Percentiles rank a stretch among this genome's conserved stretches.
These are phyloP conservation scores for Colletotrichum kahawae DNA, from an alignment of 2,329 filamentous ascomycete species.

Conservation along the genomic window DNA sequence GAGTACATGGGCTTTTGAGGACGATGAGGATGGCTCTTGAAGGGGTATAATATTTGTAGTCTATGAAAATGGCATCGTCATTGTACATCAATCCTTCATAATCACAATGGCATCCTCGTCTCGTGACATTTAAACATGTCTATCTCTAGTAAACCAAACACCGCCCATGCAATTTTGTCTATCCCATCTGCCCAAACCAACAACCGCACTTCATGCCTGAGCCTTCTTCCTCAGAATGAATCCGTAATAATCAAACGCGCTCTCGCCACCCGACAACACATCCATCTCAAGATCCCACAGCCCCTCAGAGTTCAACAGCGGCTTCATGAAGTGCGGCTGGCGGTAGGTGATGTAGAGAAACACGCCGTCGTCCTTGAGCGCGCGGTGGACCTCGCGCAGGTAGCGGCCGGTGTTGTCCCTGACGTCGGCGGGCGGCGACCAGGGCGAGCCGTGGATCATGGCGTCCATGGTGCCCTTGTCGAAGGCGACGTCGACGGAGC, in stretches of 20 bases:
- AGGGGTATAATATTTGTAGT: not conserved
- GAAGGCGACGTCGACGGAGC: constrained; percentile 59
- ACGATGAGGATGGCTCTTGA: rapidly evolving
- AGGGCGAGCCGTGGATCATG: constrained; percentile 59
- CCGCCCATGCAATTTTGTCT: not conserved
- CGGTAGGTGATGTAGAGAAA: constrained; percentile 60
- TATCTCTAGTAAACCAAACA: not conserved
- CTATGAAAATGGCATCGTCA: not conserved
- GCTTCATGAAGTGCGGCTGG: constrained; percentile 59
- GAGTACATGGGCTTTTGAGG: constrained; percentile 45
- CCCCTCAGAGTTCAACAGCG: constrained; percentile 42
- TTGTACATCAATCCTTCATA: not conserved
- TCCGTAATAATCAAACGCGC: constrained; percentile 55
- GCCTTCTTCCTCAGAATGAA: constrained; percentile 42
- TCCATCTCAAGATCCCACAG: constrained; percentile 51
- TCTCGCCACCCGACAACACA: constrained; percentile 38
- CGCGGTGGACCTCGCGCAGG: constrained; percentile 53
- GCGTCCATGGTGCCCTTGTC: constrained; percentile 62
- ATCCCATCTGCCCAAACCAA: not conserved
- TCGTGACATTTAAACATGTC: rapidly evolving
- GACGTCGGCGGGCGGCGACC: constrained; percentile 56
- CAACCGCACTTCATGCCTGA: not conserved
- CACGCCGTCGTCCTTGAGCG: constrained; percentile 50
- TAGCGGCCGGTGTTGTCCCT: constrained; percentile 52
- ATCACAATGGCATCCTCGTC: rapidly evolving